Base-by-base conservation (phyloP, 1,284 basidiomycete genomes). In the Amylostereum areolatum region DNA sequence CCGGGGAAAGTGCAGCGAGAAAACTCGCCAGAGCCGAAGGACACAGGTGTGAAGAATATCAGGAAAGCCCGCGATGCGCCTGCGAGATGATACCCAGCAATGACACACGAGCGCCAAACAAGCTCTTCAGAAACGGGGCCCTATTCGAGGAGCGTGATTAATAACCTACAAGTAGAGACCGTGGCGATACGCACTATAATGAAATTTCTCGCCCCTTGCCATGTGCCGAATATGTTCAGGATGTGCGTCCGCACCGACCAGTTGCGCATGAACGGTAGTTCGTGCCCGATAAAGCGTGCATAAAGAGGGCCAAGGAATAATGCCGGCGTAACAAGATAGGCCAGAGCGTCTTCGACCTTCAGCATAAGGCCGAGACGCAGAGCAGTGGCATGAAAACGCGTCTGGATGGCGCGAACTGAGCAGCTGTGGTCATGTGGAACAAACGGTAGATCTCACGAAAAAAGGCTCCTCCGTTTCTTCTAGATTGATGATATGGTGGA, bases 61-160 rank as follows among this genome's bases (percentile, higher is more conserved):
- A 94, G 81, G 45, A 73, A 72, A 35, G 55, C 62, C 24, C 60
- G 71, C 0, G 78, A 75, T 1, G 77, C 72, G n/a, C 81, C 80
- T 0, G 83, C 78, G 33, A 93, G 73, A 48, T 84, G 72, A 53
- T 91, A 89, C 1, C 85, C 75, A 2, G 83, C 70, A 24, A 97
- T 72, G 40, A 96, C 78, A 62, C 91, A 94, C 0, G 87, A 84
- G 28, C 97, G 77, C 63, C 97, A 99, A 2, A 94, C 89, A 27
- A 97, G 59, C 64, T 99, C 96, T 69, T 99, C 96, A 0, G 94
- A 94, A 32, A 93, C 64, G 0, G 96, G 96, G 0, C 82, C 94
- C 89, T 95, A 55, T 0, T 32, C 25, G 48, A 30, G 44, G 41
- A 4, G 24, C 35, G 33, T 40, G 46, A 47, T 50, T 30, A 52